Conservation (phyloP, 192 early-diverging fungal species). For the Coemansia aciculifera region DNA sequence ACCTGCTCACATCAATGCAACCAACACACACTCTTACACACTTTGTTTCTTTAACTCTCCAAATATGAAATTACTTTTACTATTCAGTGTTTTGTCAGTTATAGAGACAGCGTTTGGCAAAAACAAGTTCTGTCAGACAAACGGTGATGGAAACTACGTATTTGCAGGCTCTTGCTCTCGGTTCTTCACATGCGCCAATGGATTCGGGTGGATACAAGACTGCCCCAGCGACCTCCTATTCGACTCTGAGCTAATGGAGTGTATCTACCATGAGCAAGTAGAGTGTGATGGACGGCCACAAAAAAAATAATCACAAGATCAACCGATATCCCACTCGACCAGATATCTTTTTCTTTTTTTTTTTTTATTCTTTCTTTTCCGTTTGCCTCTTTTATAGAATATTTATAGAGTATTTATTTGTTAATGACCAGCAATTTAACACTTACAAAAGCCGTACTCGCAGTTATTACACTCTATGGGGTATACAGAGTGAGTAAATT, state of each 20-base stretch:
- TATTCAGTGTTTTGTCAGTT: not conserved
- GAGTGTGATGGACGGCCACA: slow-evolving; percentile 30
- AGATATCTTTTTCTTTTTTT: no score
- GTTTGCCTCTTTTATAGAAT: not conserved
- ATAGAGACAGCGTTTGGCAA: slow-evolving; percentile 1
- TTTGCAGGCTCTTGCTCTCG: slow-evolving; percentile 31
- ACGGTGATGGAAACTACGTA: slow-evolving; percentile 43
- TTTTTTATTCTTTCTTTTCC: no score
- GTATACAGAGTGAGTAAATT: slow-evolving; percentile 12
- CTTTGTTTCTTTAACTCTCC: not conserved
- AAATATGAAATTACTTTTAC: not conserved
- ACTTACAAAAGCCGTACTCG: slow-evolving; percentile 11
- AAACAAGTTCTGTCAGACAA: slow-evolving; percentile 31
- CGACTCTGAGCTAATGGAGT: slow-evolving; percentile 37
- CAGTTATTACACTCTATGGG: slow-evolving; percentile 24
- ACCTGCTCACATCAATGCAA: not conserved
- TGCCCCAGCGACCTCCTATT: slow-evolving; percentile 44
- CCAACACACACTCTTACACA: not conserved
- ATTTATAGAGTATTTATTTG: not conserved
- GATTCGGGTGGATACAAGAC: slow-evolving; percentile 42
- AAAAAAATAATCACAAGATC: not conserved
- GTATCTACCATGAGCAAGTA: slow-evolving; percentile 32
- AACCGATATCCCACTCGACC: no score
- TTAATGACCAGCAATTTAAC: not conserved
- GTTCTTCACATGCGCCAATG: slow-evolving; percentile 48